Base-by-base conservation (phyloP, 495 filamentous ascomycete species). In the Pseudoneurospora amorphoporcata region DNA sequence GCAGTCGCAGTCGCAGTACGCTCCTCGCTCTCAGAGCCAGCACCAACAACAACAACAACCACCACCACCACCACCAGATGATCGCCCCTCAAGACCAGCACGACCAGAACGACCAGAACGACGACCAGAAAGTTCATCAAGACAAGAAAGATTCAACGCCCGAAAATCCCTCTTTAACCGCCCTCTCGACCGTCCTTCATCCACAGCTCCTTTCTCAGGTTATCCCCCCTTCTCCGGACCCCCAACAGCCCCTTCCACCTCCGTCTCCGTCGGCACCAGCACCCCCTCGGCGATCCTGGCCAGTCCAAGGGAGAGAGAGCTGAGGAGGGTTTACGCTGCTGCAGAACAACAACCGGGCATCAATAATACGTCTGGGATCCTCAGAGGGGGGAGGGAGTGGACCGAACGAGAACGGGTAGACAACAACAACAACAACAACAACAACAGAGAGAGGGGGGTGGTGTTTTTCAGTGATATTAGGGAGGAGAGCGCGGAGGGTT, bases 241-340 rank as follows among this genome's bases (percentile, higher is more conserved):
- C 0, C 53, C 53, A 3, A 61, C 53, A 3, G 53, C 53, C 2
- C 47, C 23, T 2, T 61, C 47, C 0, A 61, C 47, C 23, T 23
- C 23, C 23, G 23, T 23, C 0, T 61, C 47, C 8, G 45, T 53
- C 3, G 45, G 45, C 5, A 79, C 80, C 0, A 77, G 76, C 1
- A 81, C 80, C 1, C 80, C 80, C 2, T 77, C 76, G 4, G 79
- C 80, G 2, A 77, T 79, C 0, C 70, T 82, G 5, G 69, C 80
- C 0, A 75, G 75, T 23, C 80, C 80, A 0, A 70, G 76, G 43
- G 80, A 82, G 58, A 43, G 79, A 16, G 73, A 77, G 68, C 38
- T 82, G 37, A 72, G 80, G 41, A 69, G 42, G 40, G 69, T 65
- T 42, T 80, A 81, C 68, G 39, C 42, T 23, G 23, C 23, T 23